Evolutionary conservation across 2,329 filamentous ascomycete genomes (phyloP).

Genomic region (Venturia oleaginea): DNA sequence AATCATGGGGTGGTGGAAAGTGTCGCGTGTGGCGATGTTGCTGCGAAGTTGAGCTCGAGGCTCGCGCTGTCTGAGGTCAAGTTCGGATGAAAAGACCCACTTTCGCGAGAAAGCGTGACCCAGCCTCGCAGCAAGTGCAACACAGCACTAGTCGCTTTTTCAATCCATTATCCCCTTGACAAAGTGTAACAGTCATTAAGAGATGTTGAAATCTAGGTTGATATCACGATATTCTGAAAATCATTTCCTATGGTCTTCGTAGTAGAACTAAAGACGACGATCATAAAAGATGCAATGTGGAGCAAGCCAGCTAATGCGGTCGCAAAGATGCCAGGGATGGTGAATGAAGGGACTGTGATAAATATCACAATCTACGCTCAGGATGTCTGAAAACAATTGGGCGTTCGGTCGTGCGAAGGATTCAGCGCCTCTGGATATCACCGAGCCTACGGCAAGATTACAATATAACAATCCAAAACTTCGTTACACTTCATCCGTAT

Average conservation of each 20-base stretch:
- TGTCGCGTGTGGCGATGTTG: not conserved
- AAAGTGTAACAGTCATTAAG: too few species aligned
- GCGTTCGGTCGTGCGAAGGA: not conserved
- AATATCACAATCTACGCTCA: too few species aligned
- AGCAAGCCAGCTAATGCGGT: too few species aligned
- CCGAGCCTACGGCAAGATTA: not conserved
- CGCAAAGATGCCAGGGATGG: too few species aligned
- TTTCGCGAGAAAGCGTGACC: not conserved
- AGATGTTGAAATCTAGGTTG: too few species aligned
- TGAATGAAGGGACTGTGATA: too few species aligned
- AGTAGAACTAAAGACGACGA: too few species aligned
- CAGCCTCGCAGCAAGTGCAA: not conserved
- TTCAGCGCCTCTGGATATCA: not conserved
- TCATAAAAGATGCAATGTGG: too few species aligned
- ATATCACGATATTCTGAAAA: too few species aligned
- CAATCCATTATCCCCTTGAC: too few species aligned
- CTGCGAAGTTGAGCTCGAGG: not conserved
- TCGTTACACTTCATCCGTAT: not conserved
- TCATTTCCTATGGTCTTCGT: too few species aligned
- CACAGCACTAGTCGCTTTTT: not conserved
- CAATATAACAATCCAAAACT: not conserved
- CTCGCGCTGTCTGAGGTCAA: not conserved
- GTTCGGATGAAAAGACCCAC: not conserved
- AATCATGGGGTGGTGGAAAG: not conserved
- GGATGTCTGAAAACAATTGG: too few species aligned